These are phyloP conservation scores for Carpinus fangiana DNA, from an alignment of 306 rosid species.

Conservation along the genomic window DNA sequence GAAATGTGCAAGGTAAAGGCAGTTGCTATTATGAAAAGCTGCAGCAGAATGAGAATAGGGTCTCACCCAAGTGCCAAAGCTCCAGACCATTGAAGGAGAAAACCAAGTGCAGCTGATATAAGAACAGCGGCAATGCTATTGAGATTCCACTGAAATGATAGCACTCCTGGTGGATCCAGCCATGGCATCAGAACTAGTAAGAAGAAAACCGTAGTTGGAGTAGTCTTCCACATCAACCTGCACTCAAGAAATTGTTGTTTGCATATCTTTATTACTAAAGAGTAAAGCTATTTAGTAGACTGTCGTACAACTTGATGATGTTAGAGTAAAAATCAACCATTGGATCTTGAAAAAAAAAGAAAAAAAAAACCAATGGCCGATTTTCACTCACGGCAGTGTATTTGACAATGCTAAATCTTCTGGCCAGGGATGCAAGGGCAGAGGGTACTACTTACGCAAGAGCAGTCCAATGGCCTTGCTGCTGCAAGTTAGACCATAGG, in stretches of 20 bases:
- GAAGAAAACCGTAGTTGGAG: slow-evolving; percentile 80
- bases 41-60: neutral
- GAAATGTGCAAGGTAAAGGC: neutral
- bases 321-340: too few species aligned
- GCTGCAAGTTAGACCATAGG: slow-evolving; percentile 85
- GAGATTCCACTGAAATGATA: slow-evolving; percentile 75
- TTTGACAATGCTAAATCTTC: neutral
- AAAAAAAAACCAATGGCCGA: too few species aligned
- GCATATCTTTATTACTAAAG: too few species aligned
- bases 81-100: slow-evolving; percentile 97
- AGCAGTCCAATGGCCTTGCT: slow-evolving; percentile 88
- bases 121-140: slow-evolving; percentile 58
- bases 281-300: too few species aligned
- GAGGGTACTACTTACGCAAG: slow-evolving; percentile 58
- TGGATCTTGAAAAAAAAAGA: too few species aligned
- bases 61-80: slow-evolving; percentile 95
- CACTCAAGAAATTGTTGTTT: slow-evolving; percentile 21
- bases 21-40: neutral
- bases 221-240: slow-evolving; percentile 96
- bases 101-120: slow-evolving; percentile 82
- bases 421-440: slow-evolving; percentile 1
- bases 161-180: slow-evolving; percentile 95
- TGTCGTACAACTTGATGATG: too few species aligned
- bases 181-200: slow-evolving; percentile 88
- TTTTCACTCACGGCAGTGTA: neutral